Percentiles rank a stretch among this genome's conserved stretches.
These are phyloP conservation scores for Meyerozyma smithsonii DNA, from an alignment of 1,139 yeast species.

Conservation along the genomic window DNA sequence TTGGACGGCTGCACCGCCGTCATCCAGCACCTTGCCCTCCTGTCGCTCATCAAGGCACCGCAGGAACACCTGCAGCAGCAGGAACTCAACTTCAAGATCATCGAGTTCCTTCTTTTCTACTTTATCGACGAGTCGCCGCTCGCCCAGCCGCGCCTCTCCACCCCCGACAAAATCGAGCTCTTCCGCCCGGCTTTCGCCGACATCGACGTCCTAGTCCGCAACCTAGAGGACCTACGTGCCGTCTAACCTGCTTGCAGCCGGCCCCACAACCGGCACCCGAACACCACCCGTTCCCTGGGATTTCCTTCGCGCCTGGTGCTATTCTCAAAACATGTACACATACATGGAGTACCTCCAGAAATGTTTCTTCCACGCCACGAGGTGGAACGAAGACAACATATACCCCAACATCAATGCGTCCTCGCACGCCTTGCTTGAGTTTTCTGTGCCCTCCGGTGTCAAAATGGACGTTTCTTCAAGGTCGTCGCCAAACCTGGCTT, in stretches of 20 bases:
- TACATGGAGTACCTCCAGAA: constrained; percentile 82
- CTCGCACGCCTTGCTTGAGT: constrained; percentile 67
- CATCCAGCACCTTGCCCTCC: constrained; percentile 34
- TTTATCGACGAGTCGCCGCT: constrained; percentile 56
- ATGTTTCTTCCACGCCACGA: constrained; percentile 63
- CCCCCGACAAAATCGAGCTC: constrained; percentile 51
- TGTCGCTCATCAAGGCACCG: background rate
- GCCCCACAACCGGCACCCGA: background rate
- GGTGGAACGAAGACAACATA: constrained; percentile 75
- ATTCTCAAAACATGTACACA: constrained; percentile 48
- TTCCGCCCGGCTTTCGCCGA: constrained; percentile 45
- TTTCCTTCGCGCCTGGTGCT: background rate
- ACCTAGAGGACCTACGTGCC: constrained; percentile 23
- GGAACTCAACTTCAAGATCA: constrained; percentile 51
- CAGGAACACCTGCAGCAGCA: constrained; percentile 21
- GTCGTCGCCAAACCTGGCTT: constrained; percentile 67
- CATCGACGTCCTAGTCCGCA: constrained; percentile 37
- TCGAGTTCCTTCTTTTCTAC: constrained; percentile 71
- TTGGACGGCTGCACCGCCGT: constrained; percentile 54
- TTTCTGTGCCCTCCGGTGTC: constrained; percentile 66
- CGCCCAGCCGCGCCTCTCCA: constrained; percentile 19
- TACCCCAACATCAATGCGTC: constrained; percentile 71
- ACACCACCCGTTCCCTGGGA: background rate
- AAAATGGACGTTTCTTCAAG: constrained; percentile 68
- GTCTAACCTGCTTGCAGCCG: background rate